These are phyloP conservation scores for barrel medic (Medicago truncatula) DNA, from an alignment of 306 rosid genomes.

Conservation along the genomic window MtrunA17r5.0-ANR NC_053048.1:36258501-36259000, in stretches of 20 bases:
- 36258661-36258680: conserved; percentile 46
- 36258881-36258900: not conserved
- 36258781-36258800: conserved; percentile 22
- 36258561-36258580: conserved; percentile 46
- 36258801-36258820: not conserved
- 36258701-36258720: conserved; percentile 1
- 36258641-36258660: not conserved
- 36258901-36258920: not conserved
- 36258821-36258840: not conserved
- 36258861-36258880: conserved; percentile 21
- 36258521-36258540: conserved; percentile 24
- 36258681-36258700: conserved; percentile 43
- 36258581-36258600: conserved; percentile 21
- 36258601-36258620: conserved; percentile 27
- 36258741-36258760: conserved; percentile 66
- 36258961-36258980: not conserved
- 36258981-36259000: conserved; percentile 39
- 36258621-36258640: conserved; percentile 23
- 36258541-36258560: conserved; percentile 32
- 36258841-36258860: not conserved
- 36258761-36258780: conserved; percentile 54
- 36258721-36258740: conserved; percentile 49
- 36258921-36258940: conserved; percentile 7
- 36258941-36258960: conserved; percentile 16
- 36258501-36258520: not conserved